phyloP scores from a whole-genome alignment of 1,284 basidiomycete genomes.

The Ceratobasidium sp. region DNA sequence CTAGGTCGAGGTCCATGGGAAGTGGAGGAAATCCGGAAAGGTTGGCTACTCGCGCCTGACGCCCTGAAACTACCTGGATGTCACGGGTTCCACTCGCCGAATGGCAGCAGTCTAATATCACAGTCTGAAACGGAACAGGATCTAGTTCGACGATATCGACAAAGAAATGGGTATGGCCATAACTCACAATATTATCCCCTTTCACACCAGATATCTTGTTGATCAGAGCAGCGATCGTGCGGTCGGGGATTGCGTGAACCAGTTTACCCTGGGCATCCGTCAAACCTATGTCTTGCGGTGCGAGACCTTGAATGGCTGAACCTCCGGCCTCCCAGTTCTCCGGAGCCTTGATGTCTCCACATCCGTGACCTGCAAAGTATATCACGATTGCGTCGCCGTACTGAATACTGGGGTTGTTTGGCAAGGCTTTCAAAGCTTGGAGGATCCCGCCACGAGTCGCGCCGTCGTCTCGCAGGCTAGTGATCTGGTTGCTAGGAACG shows the following conservation, averaged over 20 bases:
- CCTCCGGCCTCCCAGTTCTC: not conserved
- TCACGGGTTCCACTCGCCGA: slow-evolving; percentile 4
- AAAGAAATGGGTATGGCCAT: not conserved
- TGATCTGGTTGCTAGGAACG: not conserved
- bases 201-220: not conserved
- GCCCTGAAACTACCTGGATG: not conserved
- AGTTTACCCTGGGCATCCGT: not conserved
- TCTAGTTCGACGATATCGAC: no score
- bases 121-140: not conserved
- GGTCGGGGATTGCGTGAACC: not conserved
- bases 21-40: not conserved
- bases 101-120: slow-evolving; percentile 15
- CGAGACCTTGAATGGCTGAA: not conserved
- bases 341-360: not conserved
- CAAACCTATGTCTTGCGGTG: not conserved
- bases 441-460: slow-evolving; percentile 1
- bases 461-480: not conserved
- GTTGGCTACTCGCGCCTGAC: not conserved
- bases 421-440: not conserved
- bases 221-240: not conserved
- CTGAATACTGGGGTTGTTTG: not conserved
- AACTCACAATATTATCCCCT: slow-evolving; percentile 1
- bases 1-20: not conserved
- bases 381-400: slow-evolving; percentile 6
- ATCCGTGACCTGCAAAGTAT: slow-evolving; percentile 8